A percentile compares a stretch with the other conserved stretches of the same genome.
These are phyloP conservation scores for Beauveria bassiana DNA, from an alignment of 2,329 filamentous ascomycete species.

Conservation along the genomic window DNA sequence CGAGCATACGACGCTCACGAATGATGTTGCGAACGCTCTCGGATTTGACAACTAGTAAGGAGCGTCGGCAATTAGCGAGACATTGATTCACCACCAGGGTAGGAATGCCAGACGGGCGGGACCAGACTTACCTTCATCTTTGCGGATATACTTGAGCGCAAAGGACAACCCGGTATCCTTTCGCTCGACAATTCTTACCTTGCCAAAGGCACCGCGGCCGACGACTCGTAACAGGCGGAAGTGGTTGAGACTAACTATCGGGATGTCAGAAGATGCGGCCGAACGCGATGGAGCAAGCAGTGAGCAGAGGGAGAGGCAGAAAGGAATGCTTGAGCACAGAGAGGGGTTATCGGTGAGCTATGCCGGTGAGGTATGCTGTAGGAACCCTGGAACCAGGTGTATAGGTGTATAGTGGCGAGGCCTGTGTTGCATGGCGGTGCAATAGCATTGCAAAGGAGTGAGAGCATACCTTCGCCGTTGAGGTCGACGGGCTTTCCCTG, in stretches of 20 bases:
- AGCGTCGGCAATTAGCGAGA: conserved; percentile 19
- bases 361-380: background rate
- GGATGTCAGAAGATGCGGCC: background rate
- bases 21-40: conserved; percentile 98
- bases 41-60: conserved; percentile 73
- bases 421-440: background rate
- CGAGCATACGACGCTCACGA: conserved; percentile 92
- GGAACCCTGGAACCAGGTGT: background rate
- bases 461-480: conserved; percentile 73
- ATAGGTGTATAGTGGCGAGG: background rate
- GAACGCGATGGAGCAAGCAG: background rate
- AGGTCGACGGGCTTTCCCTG: conserved; percentile 90
- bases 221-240: conserved; percentile 93
- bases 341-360: background rate
- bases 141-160: conserved; percentile 95
- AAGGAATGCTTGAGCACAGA: background rate
- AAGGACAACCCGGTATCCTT: conserved; percentile 94
- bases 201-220: conserved; percentile 95
- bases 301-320: background rate
- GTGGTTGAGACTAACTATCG: conserved; percentile 86
- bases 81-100: background rate
- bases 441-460: background rate
- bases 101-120: background rate
- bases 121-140: conserved; percentile 77
- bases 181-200: conserved; percentile 95